Percentiles rank a stretch among this genome's conserved stretches.
Evolutionary conservation across 345 rosid genomes (phyloP).

Genomic region (Moricandia moricandioides): DNA sequence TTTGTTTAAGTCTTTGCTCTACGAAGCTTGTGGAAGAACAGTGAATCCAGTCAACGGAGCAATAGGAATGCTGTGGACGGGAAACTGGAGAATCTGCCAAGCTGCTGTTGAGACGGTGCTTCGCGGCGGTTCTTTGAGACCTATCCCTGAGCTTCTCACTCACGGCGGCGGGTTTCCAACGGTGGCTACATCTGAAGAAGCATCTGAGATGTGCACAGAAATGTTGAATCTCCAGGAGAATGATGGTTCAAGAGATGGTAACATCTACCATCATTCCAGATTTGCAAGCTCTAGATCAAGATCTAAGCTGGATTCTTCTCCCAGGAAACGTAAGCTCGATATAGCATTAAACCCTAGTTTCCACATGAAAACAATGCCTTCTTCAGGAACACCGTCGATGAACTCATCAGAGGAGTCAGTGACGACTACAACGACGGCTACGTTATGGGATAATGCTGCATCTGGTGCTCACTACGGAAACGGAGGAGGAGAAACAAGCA

Average conservation of each 20-base stretch:
- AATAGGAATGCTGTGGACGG: constrained; percentile 88
- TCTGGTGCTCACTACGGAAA: constrained; percentile 35
- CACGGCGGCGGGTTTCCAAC: constrained; percentile 41
- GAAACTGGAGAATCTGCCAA: constrained; percentile 87
- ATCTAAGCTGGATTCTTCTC: constrained; percentile 45
- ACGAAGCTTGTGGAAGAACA: constrained; percentile 93
- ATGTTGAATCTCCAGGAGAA: constrained; percentile 44
- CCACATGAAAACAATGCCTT: neutral
- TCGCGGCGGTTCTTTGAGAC: constrained; percentile 66
- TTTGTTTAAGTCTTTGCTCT: constrained; percentile 77
- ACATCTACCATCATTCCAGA: constrained; percentile 44
- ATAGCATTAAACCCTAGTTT: constrained; percentile 52
- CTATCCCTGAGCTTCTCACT: constrained; percentile 59
- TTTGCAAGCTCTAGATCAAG: constrained; percentile 71
- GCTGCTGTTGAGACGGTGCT: constrained; percentile 88
- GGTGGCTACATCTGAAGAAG: constrained; percentile 56
- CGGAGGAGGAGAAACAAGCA: constrained; percentile 45
- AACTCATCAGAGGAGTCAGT: constrained; percentile 87
- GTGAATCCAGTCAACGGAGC: constrained; percentile 97
- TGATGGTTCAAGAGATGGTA: constrained; percentile 28
- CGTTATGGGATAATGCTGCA: constrained; percentile 56
- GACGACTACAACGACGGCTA: constrained; percentile 41
- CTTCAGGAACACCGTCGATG: constrained; percentile 66
- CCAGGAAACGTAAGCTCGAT: constrained; percentile 64
- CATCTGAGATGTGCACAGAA: constrained; percentile 62